Base-by-base conservation (phyloP, 208 protist species). In the Wallacemonas sp. region DNA sequence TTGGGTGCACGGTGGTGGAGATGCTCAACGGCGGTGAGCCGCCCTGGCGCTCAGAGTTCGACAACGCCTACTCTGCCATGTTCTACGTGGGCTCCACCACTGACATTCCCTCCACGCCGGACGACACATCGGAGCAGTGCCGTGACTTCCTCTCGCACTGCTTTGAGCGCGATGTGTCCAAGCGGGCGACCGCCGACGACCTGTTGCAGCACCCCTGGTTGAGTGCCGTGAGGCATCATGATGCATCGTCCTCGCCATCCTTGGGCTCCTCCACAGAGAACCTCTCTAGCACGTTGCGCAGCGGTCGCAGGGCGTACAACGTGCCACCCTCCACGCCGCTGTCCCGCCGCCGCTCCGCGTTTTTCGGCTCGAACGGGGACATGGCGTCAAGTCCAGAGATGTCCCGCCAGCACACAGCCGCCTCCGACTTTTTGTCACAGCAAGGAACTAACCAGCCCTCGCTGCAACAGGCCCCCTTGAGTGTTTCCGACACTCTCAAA, bases 1-100 rank as follows among this genome's bases (percentile, higher is more conserved):
- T 93, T 12, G 94, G 94, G 44, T 97, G 95, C 74, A 97, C 93
- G 2, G 86, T 91, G 0, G 90, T 97, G 0, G 95, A 98, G 65
- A 91, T 97, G 90, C 80, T 94, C 33, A 94, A 94, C 67, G 82
- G 88, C 31, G 84, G 84, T 15, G 71, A 82, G 47, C 84, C 84
- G 2, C 88, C 88, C 69, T 91, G 84, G 88, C 68, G 74, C 1
- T 74, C 88, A 44, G 74, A 86, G 49, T 94, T 94, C 69, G 85
- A 90, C 36, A 91, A 89, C 62, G 84, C 87, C 8, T 89, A 88
- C 72, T 88, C 88, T 0, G 77, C 78, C 31, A 91, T 94, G 82
- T 90, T 82, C 55, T 86, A 82, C 65, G 82, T 94, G 33, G 82
- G 82, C 24, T 86, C 75, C 33, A 94, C 82, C 2, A 82, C 79